Base-by-base conservation (phyloP, 768 basidiomycete species). In the Sistotremastrum niveocremeum region DNA sequence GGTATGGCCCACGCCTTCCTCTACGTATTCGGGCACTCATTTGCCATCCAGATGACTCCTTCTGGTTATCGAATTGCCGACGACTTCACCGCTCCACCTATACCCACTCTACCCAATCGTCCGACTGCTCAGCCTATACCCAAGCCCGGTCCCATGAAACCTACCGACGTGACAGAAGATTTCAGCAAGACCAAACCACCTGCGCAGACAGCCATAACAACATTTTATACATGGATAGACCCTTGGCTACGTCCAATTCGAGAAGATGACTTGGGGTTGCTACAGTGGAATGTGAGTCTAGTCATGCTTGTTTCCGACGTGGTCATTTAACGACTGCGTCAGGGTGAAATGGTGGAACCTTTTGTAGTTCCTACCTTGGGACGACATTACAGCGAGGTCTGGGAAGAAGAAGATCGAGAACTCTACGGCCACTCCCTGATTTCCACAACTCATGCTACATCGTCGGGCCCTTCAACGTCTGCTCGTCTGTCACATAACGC, bases 211-310 rank as follows among this genome's bases (percentile, higher is more conserved):
- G 70, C 68, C 12, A 73, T 82, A 31, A 73, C 66, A 32, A 89
- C 88, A 1, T 98, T 95, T 59, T 90, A 90, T 62, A 69, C 81
- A 29, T 83, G 79, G 55, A 77, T 94, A 40, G 94, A 97, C 56
- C 84, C 86, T 7, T 99, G 85, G 70, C 69, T 93, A 56, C 80
- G 91, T 43, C 76, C 77, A 28, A 79, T 97, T 39, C 83, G 83
- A 51, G 95, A 98, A 63, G 95, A 98, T 62, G 95, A 99, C 57
- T 66, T 98, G 31, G 94, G 94, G 3, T 93, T 90, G 62, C 71
- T 99, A 44, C 84, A 88, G 49, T 85, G 85, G 56, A 81, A 81
- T 7, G 85, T 76, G 20, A 20, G 20, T 20, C 20, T 20, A 20
- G 20, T 20, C 20, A 20, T 20, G 20, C 39, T 40, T 63, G 53